phyloP scores from a whole-genome alignment of 768 basidiomycete genomes.

The Strobilomyces confusus region DNA sequence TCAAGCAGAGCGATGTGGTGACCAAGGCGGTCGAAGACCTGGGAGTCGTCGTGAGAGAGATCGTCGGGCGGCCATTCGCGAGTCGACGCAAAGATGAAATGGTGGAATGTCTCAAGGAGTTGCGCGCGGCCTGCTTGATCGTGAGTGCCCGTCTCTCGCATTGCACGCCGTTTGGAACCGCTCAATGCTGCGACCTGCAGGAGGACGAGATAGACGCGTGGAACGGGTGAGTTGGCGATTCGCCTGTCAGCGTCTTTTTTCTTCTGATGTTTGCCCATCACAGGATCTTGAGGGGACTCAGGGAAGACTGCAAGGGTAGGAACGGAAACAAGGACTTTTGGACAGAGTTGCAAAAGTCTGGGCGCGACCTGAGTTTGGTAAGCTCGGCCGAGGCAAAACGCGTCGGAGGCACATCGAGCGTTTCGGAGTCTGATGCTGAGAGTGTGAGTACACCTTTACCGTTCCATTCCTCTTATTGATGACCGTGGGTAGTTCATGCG shows the following conservation, averaged over 20 bases:
- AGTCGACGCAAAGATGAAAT: conserved; percentile 62
- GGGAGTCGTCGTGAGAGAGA: conserved; percentile 63
- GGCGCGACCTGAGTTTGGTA: conserved; percentile 58
- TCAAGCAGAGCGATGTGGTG: conserved; percentile 72
- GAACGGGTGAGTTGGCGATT: conserved; percentile 55
- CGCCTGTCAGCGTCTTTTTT: background rate
- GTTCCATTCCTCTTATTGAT: background rate
- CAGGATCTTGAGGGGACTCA: conserved; percentile 63
- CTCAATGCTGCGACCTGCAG: conserved; percentile 30
- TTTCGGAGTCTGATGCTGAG: conserved; percentile 52
- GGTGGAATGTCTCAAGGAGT: conserved; percentile 62
- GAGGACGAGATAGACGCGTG: conserved; percentile 83
- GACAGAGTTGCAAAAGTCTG: conserved; percentile 48
- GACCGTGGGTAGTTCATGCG: conserved; percentile 21
- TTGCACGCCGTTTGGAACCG: background rate
- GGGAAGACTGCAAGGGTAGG: conserved; percentile 46
- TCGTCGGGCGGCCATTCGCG: conserved; percentile 69
- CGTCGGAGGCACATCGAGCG: conserved; percentile 51
- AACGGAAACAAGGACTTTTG: conserved; percentile 70
- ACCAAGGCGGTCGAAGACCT: conserved; percentile 84
- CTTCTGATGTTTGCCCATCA: background rate
- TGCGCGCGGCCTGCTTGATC: conserved; percentile 65
- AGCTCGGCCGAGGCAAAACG: conserved; percentile 55
- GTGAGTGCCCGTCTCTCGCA: conserved; percentile 33
- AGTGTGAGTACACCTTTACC: conserved; percentile 40